These are phyloP conservation scores for Neopestalotiopsis sp. DNA, from an alignment of 2,329 filamentous ascomycete genomes.

Conservation along the genomic window DNA sequence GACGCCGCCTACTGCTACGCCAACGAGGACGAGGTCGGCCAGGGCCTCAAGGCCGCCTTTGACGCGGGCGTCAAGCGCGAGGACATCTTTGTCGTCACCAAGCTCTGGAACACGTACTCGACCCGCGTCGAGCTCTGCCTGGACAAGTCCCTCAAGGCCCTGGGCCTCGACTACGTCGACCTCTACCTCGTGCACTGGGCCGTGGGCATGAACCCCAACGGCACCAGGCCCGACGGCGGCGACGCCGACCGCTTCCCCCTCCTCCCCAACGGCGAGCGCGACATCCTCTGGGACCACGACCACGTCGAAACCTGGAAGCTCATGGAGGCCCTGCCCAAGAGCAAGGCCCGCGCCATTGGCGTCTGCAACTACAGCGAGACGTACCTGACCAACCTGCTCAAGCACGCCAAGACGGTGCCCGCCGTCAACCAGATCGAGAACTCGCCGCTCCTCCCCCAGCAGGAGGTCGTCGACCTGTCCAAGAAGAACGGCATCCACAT, in stretches of 20 bases:
- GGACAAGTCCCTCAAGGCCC: slow-evolving; percentile 72
- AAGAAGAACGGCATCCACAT: slow-evolving; percentile 71
- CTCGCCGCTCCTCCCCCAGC: slow-evolving; percentile 73
- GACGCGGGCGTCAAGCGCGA: slow-evolving; percentile 72
- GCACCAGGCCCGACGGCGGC: slow-evolving; percentile 50
- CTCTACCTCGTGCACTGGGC: slow-evolving; percentile 87
- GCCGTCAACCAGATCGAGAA: slow-evolving; percentile 78
- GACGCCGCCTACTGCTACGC: slow-evolving; percentile 79
- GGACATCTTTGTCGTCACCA: slow-evolving; percentile 84
- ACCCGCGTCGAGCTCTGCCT: slow-evolving; percentile 71
- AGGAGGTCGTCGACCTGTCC: slow-evolving; percentile 74
- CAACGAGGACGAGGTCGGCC: slow-evolving; percentile 84
- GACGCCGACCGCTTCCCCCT: slow-evolving; percentile 79
- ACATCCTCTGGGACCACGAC: slow-evolving; percentile 71
- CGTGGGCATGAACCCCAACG: slow-evolving; percentile 78
- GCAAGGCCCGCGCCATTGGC: slow-evolving; percentile 59
- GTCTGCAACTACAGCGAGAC: slow-evolving; percentile 63
- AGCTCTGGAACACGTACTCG: slow-evolving; percentile 85
- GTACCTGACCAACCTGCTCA: slow-evolving; percentile 61
- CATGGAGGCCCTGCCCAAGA: slow-evolving; percentile 69
- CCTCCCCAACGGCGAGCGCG: slow-evolving; percentile 73
- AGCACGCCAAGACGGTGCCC: slow-evolving; percentile 58
- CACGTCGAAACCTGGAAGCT: slow-evolving; percentile 80
- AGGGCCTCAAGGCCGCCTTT: slow-evolving; percentile 77
- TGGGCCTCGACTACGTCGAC: slow-evolving; percentile 83